Evolutionary conservation across 768 basidiomycete genomes (phyloP), one percentile per base, ranked within the genome.

Genomic region (Rhodotorula sphaerocarpa): DNA sequence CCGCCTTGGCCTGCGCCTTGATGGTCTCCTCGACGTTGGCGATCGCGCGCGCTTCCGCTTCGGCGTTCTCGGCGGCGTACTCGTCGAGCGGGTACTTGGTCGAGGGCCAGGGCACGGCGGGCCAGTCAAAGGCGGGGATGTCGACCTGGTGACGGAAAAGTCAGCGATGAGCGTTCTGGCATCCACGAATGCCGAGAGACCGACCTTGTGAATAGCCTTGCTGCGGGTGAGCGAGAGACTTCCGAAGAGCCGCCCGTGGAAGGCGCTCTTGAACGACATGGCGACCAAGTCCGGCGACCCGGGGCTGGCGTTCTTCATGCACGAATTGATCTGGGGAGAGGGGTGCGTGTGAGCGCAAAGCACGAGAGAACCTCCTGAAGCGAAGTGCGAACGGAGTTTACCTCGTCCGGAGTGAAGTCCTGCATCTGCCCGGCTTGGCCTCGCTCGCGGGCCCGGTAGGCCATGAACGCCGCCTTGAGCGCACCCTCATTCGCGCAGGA

Each of bases 101-200:
- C 23, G 74, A 57, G 2, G 78, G 78, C 72, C 75, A 79, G 20
- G 74, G 61, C 2, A 73, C 75, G n/a, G 64, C 70, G 1, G 78
- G 78, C 78, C 77, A 79, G 68, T 78, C 76, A 69, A 78, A 78
- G 0, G 78, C 75, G 10, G 78, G 78, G 15, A 79, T 73, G 57
- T 77, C 78, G 60, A 78, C 58, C 70, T 74, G 55, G 2, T n/a
- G 0, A 36, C 16, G 53, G 43, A 15, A 27, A 6, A 10, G 20
- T 20, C 3, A 30, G 36, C 36, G n/a, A 21, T 46, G n/a, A 5
- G 30, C n/a, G 7, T 23, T n/a, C 23, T n/a, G 7, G 15, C 21
- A 20, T 5, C 2, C 15, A 39, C 16, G 18, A 43, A 21, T 31
- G 16, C 6, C n/a, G 34, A 42, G 50, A 34, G 14, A 25, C 10